Base-by-base conservation (phyloP, 2,329 filamentous ascomycete species). In the Rasamsonia emersonii region DNA sequence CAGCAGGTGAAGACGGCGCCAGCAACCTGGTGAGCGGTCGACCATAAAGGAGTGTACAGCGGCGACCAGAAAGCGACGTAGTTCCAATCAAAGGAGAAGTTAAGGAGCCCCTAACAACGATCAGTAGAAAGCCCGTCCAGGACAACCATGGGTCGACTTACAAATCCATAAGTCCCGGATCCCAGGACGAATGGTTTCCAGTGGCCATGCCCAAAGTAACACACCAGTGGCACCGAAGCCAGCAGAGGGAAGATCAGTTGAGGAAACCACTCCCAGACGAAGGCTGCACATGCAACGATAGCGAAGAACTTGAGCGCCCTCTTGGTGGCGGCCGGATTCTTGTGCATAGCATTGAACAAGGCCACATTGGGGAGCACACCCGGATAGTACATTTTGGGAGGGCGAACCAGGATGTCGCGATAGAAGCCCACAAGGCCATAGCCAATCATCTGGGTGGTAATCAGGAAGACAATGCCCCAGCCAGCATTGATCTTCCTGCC, bases 71-170 rank as follows among this genome's bases (percentile, higher is more conserved):
- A 30, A 13, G 28, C 4, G 28, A 30, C 21, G 19, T 30, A 30
- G 28, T 30, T 30, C 28, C 28, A 30, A 10, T 30, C 28, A 9
- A 30, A 18, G 21, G 28, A 30, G n/a, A 30, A 30, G 28, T 30
- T 19, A 11, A 30, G 18, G 4, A 30, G 18, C 26, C 26, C 26
- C 19, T 9, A n/a, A n/a, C n/a, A n/a, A n/a, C n/a, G n/a, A n/a
- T n/a, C n/a, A n/a, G n/a, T n/a, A n/a, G n/a, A n/a, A n/a, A n/a
- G n/a, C n/a, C n/a, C n/a, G n/a, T n/a, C 6, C 8, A n/a, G 9
- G 4, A 18, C 10, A n/a, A n/a, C 17, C 3, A 9, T 2, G 19
- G 8, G 14, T 18, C 9, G 11, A 9, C 15, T 15, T 19, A 19
- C 28, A 23, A 30, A 30, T 30, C 28, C 28, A 23, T 30, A 30